phyloP scores from a whole-genome alignment of 1,284 basidiomycete genomes.

The Trametes pubescens region DNA sequence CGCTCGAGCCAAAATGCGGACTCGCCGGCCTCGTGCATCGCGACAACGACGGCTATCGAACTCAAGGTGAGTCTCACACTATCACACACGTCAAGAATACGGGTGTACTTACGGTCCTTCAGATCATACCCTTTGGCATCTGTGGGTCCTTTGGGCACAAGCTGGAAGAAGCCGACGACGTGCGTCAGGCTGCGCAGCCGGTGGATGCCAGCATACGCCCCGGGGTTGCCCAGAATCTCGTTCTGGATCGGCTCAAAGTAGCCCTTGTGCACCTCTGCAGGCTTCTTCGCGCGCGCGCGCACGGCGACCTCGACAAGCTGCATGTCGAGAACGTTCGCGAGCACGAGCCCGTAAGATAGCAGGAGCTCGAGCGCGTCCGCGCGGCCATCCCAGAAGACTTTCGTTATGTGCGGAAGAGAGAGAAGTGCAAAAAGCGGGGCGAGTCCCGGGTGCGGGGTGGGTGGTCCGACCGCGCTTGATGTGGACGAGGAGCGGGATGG shows the following conservation, averaged over 20 bases:
- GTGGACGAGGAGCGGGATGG: neutral
- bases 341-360: constrained; percentile 39
- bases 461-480: neutral
- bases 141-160: constrained; percentile 1
- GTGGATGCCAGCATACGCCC: constrained; percentile 9
- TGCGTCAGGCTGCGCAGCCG: constrained; percentile 8
- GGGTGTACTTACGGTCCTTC: constrained; percentile 42
- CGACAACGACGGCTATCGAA: constrained; percentile 45
- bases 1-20: constrained; percentile 46
- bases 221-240: constrained; percentile 6
- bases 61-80: no score
- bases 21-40: constrained; percentile 47
- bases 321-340: constrained; percentile 50
- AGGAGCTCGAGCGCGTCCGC: constrained; percentile 52
- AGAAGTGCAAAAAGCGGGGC: constrained; percentile 43
- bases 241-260: constrained; percentile 8
- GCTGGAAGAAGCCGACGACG: constrained; percentile 2
- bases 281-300: constrained; percentile 28
- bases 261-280: neutral
- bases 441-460: constrained; percentile 31
- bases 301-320: constrained; percentile 45
- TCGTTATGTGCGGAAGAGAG: constrained; percentile 40
- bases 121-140: neutral
- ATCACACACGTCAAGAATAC: neutral
- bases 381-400: constrained; percentile 57